Base-by-base conservation (phyloP, 2,329 filamentous ascomycete genomes). In the Talaromyces sp. region DNA sequence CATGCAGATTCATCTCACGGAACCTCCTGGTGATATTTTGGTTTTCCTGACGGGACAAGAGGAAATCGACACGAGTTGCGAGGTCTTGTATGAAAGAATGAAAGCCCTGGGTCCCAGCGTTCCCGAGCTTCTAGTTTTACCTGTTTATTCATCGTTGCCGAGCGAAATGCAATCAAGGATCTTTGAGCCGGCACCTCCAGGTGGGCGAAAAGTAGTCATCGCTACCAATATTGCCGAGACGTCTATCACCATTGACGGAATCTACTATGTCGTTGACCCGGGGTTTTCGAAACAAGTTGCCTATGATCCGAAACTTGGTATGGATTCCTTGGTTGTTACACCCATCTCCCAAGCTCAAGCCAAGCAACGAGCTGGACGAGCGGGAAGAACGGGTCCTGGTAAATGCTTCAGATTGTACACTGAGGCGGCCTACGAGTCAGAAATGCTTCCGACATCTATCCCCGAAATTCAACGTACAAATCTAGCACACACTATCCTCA, bases 141-240 rank as follows among this genome's bases (percentile, higher is more conserved):
- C 96, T 0, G 94, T 99, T n/a, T 99, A 99, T 74, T 94, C 93
- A 65, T 91, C 92, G 0, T 84, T 99, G 31, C 95, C 95, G 0
- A 93, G 89, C 67, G 96, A 99, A 76, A 93, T 96, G 83, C 94
- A 97, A 74, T 95, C 90, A 71, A 87, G 87, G 65, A 97, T 99
- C 68, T 99, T 99, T 74, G 95, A 99, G 35, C 93, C 94, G 2
- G 91, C 95, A 0, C 92, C 94, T 0, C 84, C 89, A 0, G 94
- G 94, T 16, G 88, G 87, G 62, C 86, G 95, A 64, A 99, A 99
- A 78, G 93, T 98, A 1, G 92, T 99, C 66, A 96, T 99, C 74
- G 95, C 95, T 2, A 99, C 95, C 41, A 99, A 99, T 72, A 99
- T 99, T 73, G 95, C 95, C 0, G 95, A 99, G 75, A 99, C 95